phyloP scores from a whole-genome alignment of 305 asterid genomes.

The Vinca major region DNA sequence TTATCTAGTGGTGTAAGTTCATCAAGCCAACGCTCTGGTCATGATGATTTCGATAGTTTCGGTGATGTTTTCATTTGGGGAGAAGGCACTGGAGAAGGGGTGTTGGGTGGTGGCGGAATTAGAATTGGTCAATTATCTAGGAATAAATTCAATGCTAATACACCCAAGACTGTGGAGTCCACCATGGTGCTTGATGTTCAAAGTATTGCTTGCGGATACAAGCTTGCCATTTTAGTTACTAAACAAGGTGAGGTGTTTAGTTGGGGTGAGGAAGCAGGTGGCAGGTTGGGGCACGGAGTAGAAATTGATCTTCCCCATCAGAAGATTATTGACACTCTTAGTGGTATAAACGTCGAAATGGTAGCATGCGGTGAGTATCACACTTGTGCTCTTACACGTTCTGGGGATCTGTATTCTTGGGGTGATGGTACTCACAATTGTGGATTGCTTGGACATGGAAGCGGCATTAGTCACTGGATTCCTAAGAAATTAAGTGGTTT shows the following conservation, averaged over 20 bases:
- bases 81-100: slow-evolving; percentile 58
- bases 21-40: slow-evolving; percentile 82
- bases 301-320: slow-evolving; percentile 58
- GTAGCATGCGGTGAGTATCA: slow-evolving; percentile 76
- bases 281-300: slow-evolving; percentile 81
- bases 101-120: slow-evolving; percentile 51
- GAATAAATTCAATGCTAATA: slow-evolving; percentile 34
- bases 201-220: slow-evolving; percentile 53
- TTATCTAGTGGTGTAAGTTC: slow-evolving; percentile 88
- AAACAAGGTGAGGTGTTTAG: slow-evolving; percentile 80
- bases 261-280: slow-evolving; percentile 88
- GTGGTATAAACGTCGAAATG: slow-evolving; percentile 50
- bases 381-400: slow-evolving; percentile 64
- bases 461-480: slow-evolving; percentile 67
- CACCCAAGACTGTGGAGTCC: slow-evolving; percentile 70
- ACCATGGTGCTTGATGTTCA: slow-evolving; percentile 67
- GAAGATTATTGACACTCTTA: slow-evolving; percentile 44
- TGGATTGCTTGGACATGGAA: slow-evolving; percentile 71
- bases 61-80: slow-evolving; percentile 98
- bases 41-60: slow-evolving; percentile 59
- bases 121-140: slow-evolving; percentile 25
- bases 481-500: slow-evolving; percentile 60
- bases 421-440: slow-evolving; percentile 52
- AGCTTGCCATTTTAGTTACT: slow-evolving; percentile 63
- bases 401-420: slow-evolving; percentile 86